phyloP scores from a whole-genome alignment of 345 rosid genomes.

The Moricandia moricandioides region DNA sequence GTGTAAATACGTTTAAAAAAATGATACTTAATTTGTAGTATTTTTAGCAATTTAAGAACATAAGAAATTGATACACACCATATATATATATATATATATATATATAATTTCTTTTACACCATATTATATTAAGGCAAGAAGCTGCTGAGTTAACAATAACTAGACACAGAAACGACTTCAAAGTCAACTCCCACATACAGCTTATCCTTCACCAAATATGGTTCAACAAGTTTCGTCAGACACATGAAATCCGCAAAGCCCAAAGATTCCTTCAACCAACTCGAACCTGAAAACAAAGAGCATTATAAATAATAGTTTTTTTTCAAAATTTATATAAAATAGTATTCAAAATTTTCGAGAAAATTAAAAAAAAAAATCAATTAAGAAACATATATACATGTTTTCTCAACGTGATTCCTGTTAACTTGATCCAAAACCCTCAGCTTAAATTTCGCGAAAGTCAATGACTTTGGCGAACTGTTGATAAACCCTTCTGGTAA shows the following conservation, averaged over 20 bases:
- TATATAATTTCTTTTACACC: neutral
- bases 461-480: neutral
- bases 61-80: no score
- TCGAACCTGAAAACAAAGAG: neutral
- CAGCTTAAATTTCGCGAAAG: conserved; percentile 8
- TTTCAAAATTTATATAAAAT: neutral
- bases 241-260: conserved; percentile 22
- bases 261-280: neutral
- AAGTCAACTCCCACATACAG: conserved; percentile 2
- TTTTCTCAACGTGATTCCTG: conserved; percentile 9
- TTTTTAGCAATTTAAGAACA: no score
- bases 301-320: neutral
- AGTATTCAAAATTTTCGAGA: neutral
- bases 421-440: conserved; percentile 20
- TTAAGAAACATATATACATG: neutral
- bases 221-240: conserved; percentile 10
- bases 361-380: no score
- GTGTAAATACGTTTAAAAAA: no score
- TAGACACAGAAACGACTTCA: neutral
- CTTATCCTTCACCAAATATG: conserved; percentile 23
- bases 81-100: no score
- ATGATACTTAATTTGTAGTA: no score
- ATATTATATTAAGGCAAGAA: neutral
- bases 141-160: neutral
- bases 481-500: conserved; percentile 18